Evolutionary conservation across 116 monocot species (phyloP), one percentile per base, ranked within the genome.

Genomic region (Dioscorea cayenensis): DNA sequence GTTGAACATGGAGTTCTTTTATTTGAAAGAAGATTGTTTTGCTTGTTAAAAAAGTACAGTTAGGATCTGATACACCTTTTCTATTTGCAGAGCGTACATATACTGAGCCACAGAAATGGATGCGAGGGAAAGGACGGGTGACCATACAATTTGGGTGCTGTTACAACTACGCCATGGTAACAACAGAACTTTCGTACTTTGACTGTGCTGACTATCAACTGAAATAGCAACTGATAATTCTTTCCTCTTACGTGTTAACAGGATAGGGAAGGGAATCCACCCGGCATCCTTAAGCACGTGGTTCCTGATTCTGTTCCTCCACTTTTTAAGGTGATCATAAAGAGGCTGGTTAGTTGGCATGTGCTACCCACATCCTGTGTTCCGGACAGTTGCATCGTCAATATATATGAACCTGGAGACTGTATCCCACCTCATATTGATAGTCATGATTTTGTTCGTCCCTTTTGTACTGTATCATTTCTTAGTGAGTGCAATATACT

Each of bases 101-200:
- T 71, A 84, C 91, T 36, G 85, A 84, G 61, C 87, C 91, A 6
- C 63, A 22, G 6, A 91, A 88, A 51, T 86, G 88, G 86, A 86
- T 91, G 94, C 72, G 75, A 17, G 91, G 85, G 22, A 87, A 94
- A 82, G 94, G 86, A 27, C 82, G 89, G 5, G 75, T 85, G 20
- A 94, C 99, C 18, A 78, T 99, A 27, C 99, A 99, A 67, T 99
- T 94, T 67, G 91, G 99, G 49, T 99, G 99, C 64, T 89, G 91
- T 63, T 94, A 91, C 69, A 99, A 90, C 66, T 85, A 88, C 76
- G 83, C 94, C 21, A 35, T 36, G 77, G 89, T 94, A 86, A 12
- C 2, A 36, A 20, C 12, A 28, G 55, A 55, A 55, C 55, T 16
- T 55, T 55, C 55, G 19, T 55, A 18, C n/a, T 16, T 55, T n/a